Conservation (phyloP, 495 filamentous ascomycete genomes). For the Aspergillus coremiiformis region DNA sequence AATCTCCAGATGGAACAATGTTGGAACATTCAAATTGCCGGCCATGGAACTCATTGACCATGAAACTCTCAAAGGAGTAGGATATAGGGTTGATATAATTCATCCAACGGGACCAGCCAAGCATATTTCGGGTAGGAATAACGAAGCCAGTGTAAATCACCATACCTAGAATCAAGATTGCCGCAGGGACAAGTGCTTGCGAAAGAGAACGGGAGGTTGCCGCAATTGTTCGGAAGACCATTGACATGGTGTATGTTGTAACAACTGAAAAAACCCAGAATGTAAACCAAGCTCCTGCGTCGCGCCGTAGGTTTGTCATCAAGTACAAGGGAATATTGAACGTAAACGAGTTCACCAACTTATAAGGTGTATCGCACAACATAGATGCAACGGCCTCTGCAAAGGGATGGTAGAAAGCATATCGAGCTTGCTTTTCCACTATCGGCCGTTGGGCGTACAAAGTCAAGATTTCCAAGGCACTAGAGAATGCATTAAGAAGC, state of each 20-base stretch:
- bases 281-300: conserved; percentile 48
- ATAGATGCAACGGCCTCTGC: conserved; percentile 49
- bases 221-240: conserved; percentile 69
- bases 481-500: conserved; percentile 73
- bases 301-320: conserved; percentile 40
- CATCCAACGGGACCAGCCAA: conserved; percentile 33
- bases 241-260: conserved; percentile 50
- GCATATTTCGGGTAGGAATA: conserved; percentile 27
- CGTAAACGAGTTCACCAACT: conserved; percentile 34
- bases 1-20: conserved; percentile 42
- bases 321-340: conserved; percentile 50
- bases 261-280: conserved; percentile 48
- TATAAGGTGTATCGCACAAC: conserved; percentile 47
- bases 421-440: conserved; percentile 52
- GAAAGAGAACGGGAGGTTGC: conserved; percentile 62
- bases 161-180: conserved; percentile 27
- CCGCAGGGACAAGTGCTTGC: conserved; percentile 31
- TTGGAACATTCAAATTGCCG: conserved; percentile 43
- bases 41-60: conserved; percentile 49
- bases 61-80: conserved; percentile 30
- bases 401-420: conserved; percentile 52
- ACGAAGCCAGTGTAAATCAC: conserved; percentile 32
- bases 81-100: conserved; percentile 63
- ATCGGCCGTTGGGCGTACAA: conserved; percentile 50
- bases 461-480: conserved; percentile 57